Base-by-base conservation (phyloP, 192 early-diverging fungal species). In the Gamsiella multidivaricata region DNA sequence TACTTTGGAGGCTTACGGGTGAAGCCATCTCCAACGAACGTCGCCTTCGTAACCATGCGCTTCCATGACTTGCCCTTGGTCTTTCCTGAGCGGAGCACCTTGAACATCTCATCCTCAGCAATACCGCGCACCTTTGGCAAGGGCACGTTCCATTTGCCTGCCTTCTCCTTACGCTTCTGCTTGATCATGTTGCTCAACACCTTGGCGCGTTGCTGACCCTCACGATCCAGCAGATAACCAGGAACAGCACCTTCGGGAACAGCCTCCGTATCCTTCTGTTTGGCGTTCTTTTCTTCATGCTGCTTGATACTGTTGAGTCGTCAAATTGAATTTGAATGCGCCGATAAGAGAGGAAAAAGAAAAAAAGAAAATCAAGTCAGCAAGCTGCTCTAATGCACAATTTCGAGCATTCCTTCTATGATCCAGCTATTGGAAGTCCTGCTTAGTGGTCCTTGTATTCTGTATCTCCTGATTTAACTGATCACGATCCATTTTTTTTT, bases 151-250 rank as follows among this genome's bases (percentile, higher is more conserved):
- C 96, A 96, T 82, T 98, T 98, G 32, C 95, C 97, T 20, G 97
- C 97, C 88, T 98, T 98, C 84, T 99, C 97, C 89, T 97, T 99
- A 60, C 97, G 90, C 90, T 99, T 99, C 82, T 99, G 97, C 89
- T 99, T 99, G 73, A 99, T 93, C 95, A 97, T 96, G 86, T 99
- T 99, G 80, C 92, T 94, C 62, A 99, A 83, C 53, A 99, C 92
- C 86, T 99, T 99, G 65, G 97, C 97, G 49, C 93, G 83, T 76
- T 96, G 90, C 82, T 99, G 92, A 65, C 94, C 95, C 88, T 98
- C 96, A 89, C 97, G 95, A 83, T 99, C 97, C 70, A 99, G 86
- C 60, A 99, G 86, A 85, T 98, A 99, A 25, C 96, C 92, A 8
- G 97, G 97, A 41, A 99, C 94, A 42, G 97, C 97, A 46, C 96